A percentile compares a stretch with the other conserved stretches of the same genome.
These are phyloP conservation scores for Plenodomus tracheiphilus DNA, from an alignment of 2,329 filamentous ascomycete genomes.

Conservation along the genomic window DNA sequence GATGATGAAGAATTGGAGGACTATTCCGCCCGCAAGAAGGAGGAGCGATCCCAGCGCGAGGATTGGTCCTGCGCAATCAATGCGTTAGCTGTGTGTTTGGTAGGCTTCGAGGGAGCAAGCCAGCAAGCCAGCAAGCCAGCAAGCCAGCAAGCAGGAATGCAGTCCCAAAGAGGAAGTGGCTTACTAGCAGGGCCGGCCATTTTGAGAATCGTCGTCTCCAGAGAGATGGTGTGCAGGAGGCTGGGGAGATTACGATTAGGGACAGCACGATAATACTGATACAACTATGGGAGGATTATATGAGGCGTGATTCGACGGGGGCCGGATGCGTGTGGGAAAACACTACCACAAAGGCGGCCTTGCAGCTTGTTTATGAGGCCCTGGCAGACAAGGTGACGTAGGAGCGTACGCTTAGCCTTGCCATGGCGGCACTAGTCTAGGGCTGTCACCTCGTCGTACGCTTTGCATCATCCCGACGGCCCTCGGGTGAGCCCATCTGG, in stretches of 20 bases:
- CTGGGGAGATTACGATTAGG: conserved; percentile 12
- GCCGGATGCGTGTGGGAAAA: conserved; percentile 4
- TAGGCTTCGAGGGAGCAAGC: background rate
- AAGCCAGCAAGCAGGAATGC: background rate
- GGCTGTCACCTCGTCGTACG: conserved; percentile 4
- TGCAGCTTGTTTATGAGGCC: conserved; percentile 23
- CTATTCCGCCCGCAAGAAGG: conserved; percentile 63
- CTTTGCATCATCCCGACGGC: conserved; percentile 21
- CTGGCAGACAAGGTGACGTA: conserved; percentile 22
- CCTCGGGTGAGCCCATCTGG: background rate
- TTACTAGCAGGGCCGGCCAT: conserved; percentile 23
- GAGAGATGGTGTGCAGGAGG: background rate
- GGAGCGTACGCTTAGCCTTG: conserved; percentile 8
- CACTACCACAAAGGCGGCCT: conserved; percentile 1
- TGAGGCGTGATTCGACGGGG: conserved; percentile 5
- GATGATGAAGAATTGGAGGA: conserved; percentile 68
- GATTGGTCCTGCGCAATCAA: conserved; percentile 52
- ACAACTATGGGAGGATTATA: conserved; percentile 1
- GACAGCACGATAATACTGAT: conserved; percentile 5
- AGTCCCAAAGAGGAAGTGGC: conserved; percentile 10
- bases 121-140: background rate
- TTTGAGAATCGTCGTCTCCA: background rate
- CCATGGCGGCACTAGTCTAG: conserved; percentile 14
- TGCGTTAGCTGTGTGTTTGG: background rate
- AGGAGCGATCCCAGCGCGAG: conserved; percentile 63